Percentiles rank a stretch among this genome's conserved stretches.
phyloP scores from a whole-genome alignment of 2,329 filamentous ascomycete species.

The Aciculosporium take region DNA sequence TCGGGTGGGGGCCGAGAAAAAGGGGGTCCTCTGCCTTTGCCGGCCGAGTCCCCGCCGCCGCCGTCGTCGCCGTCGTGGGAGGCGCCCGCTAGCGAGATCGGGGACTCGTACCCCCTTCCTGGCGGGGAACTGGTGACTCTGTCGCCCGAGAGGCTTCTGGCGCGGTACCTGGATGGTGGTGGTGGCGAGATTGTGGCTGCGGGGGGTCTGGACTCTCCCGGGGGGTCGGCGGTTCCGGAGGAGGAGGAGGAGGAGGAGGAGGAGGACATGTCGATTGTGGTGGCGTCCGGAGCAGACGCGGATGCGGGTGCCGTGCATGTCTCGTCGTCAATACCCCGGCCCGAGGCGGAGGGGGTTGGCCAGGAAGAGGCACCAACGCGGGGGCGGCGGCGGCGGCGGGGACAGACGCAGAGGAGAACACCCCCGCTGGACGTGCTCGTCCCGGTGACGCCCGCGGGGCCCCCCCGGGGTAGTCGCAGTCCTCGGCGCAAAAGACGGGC shows the following conservation, averaged over 20 bases:
- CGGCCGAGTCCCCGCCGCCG: conserved; percentile 10
- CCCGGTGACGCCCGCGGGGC: too few relatives aligned
- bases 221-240: conserved; percentile 9
- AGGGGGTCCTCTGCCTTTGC: not conserved
- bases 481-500: not conserved
- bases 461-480: too few relatives aligned
- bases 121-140: conserved; percentile 13
- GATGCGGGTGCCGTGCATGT: conserved; percentile 9
- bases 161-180: conserved; percentile 34
- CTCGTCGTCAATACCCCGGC: conserved; percentile 14
- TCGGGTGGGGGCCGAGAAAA: not conserved
- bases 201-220: too few relatives aligned
- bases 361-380: not conserved
- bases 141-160: conserved; percentile 37
- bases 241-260: too few relatives aligned
- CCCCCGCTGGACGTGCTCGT: too few relatives aligned
- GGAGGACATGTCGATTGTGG: too few relatives aligned
- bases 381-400: not conserved
- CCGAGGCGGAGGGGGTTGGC: not conserved
- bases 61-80: conserved; percentile 27
- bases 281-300: too few relatives aligned
- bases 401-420: not conserved
- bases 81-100: conserved; percentile 34
- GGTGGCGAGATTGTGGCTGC: too few relatives aligned
- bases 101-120: conserved; percentile 37